A percentile compares a stretch with the other conserved stretches of the same genome.
Conservation (phyloP, 495 filamentous ascomycete genomes). For the Penicillium mononematosum region DNA sequence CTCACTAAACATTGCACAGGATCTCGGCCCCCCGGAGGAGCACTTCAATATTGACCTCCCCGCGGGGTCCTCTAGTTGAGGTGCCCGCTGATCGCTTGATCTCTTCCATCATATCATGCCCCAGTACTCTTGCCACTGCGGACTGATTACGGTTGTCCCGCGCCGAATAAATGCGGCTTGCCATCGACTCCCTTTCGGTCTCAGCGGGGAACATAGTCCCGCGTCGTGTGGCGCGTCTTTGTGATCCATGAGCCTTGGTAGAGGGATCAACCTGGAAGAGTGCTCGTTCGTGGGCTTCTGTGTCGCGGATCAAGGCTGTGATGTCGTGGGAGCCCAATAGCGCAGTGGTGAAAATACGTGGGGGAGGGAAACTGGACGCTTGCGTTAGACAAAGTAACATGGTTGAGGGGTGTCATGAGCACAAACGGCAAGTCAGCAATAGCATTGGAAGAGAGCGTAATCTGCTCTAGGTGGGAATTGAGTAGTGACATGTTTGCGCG, state of each 20-base stretch:
- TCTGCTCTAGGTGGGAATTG: slow-evolving; percentile 85
- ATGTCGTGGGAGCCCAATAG: slow-evolving; percentile 86
- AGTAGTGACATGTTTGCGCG: slow-evolving; percentile 66
- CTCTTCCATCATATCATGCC: slow-evolving; percentile 80
- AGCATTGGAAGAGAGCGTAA: slow-evolving; percentile 74
- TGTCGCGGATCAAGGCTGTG: slow-evolving; percentile 90
- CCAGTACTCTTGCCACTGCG: slow-evolving; percentile 85
- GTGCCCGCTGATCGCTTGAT: slow-evolving; percentile 60
- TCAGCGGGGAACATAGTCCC: slow-evolving; percentile 47
- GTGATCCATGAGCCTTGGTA: slow-evolving; percentile 38
- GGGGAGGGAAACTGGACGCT: slow-evolving; percentile 68
- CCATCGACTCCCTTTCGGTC: slow-evolving; percentile 44
- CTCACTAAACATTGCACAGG: slow-evolving; percentile 81
- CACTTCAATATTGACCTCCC: slow-evolving; percentile 83
- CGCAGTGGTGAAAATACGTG: slow-evolving; percentile 96
- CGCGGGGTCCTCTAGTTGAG: slow-evolving; percentile 43
- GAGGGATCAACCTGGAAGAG: slow-evolving; percentile 86
- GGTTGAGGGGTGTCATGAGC: not conserved
- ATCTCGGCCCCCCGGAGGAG: slow-evolving; percentile 87
- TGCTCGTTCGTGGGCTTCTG: slow-evolving; percentile 90
- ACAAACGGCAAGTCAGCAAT: slow-evolving; percentile 82
- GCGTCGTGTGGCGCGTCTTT: slow-evolving; percentile 46
- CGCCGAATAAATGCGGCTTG: slow-evolving; percentile 50
- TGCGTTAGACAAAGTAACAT: slow-evolving; percentile 7
- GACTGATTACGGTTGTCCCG: slow-evolving; percentile 69